Evolutionary conservation across 805 yeast genomes (phyloP), one percentile per base, ranked within the genome.

Genomic region (Lipomyces mesembrius): DNA sequence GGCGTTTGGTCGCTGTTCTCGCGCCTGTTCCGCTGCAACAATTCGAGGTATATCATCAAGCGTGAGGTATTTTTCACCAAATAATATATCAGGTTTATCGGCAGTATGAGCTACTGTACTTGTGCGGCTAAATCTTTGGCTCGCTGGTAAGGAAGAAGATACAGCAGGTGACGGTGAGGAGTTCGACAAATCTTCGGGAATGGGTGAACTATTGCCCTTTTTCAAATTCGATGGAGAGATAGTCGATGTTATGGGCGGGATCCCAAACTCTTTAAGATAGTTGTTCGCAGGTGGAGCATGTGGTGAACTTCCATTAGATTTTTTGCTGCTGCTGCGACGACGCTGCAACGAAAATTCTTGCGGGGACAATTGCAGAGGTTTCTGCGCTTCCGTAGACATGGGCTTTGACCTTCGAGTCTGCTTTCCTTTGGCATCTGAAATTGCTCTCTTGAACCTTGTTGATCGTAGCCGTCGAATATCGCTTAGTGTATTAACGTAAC

Each of bases 21-120:
- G 83, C 0, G 98, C 97, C 77, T 94, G 97, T 74, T 95, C 98
- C 9, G 97, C 94, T 1, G 98, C 97, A 7, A 95, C 98, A 75
- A 95, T 94, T 71, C 98, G 84, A 7, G 98, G 97, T 73, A 95
- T 95, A 78, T 95, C 99, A 78, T 95, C 98, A 73, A 95, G 83
- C 0, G 98, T 94, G 62, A 95, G 83, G 0, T 94, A 88, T 72
- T 90, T 91, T 72, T 94, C 96, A 25, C 71, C 71, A 49, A 67
- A 68, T 37, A 68, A 32, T 17, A 67, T 65, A 34, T 64, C 66
- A 3, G 69, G 59, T 37, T 61, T 67, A 14, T 61, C 65, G 11
- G 55, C 32, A 4, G 55, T 9, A 22, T n/a, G 34, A n/a, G 20
- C 32, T 17, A 17, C 7, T 0, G 37, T n/a, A 43, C 49, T 43